Base-by-base conservation (phyloP, 768 basidiomycete species). In the Sporobolomyces roseus region DNA sequence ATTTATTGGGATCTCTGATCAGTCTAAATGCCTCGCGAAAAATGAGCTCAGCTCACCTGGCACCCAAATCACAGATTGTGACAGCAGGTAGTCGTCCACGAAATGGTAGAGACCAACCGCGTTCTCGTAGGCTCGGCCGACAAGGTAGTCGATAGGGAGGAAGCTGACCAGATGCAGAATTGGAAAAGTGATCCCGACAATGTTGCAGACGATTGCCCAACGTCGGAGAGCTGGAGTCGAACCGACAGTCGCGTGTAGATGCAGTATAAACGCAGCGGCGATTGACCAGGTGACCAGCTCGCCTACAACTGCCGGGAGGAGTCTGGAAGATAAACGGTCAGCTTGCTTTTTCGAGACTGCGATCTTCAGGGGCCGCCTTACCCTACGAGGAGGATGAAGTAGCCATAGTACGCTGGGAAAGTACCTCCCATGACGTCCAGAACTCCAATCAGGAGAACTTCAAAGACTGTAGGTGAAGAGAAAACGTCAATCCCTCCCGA, bases 211-310 rank as follows among this genome's bases (percentile, higher is more conserved):
- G 3, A 6, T 16, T 19, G 38, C 10, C 54, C 54, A 56, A 9
- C 36, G 4, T 3, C 38, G 36, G n/a, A 56, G 4, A 36, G 5
- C 19, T 36, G 6, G 8, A n/a, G 36, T 56, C 12, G 38, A 43
- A 19, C 54, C 54, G 23, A 36, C 6, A 10, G 36, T 41, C 23
- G 19, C 27, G 38, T 56, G 54, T 23, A 4, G 19, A 36, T 56
- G 54, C n/a, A 56, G 36, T n/a, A 38, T 41, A 36, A 56, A 56
- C 2, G 5, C 35, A 2, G 36, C 54, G 16, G 54, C 54, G 35
- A 56, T 38, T 14, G 54, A 56, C 54, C 54, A 56, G 36, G 54
- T 56, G 17, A 56, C 54, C n/a, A 41, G 19, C 25, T 56, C 54
- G 13, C 54, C 54, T n/a, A 56, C 38, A 10, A 56, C 41, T 13